Conservation (phyloP, 208 protist genomes). For the Polymyxa betae region DNA sequence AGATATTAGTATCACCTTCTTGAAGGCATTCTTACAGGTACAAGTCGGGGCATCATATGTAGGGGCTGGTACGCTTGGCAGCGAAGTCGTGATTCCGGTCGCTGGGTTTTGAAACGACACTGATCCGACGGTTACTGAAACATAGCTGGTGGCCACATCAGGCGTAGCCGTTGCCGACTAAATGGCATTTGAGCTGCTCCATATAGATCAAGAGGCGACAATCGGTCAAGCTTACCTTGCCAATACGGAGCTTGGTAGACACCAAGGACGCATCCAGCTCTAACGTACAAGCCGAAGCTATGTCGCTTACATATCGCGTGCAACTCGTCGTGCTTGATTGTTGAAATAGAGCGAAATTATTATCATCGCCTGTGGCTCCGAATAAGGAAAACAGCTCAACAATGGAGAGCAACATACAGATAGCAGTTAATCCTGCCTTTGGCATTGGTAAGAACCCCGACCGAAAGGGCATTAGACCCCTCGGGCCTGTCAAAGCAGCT, state of each 20-base stretch:
- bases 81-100: background rate
- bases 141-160: background rate
- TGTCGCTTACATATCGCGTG: background rate
- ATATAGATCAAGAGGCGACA: background rate
- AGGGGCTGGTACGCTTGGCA: background rate
- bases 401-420: background rate
- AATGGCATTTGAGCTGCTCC: background rate
- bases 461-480: background rate
- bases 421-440: background rate
- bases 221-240: background rate
- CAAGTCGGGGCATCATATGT: background rate
- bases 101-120: background rate
- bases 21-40: background rate
- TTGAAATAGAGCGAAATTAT: background rate
- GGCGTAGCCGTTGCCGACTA: constrained; percentile 6
- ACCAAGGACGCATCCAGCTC: background rate
- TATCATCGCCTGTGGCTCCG: constrained; percentile 24
- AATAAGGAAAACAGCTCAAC: background rate
- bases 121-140: background rate
- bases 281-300: background rate
- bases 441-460: constrained; percentile 28
- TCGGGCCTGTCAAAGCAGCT: background rate
- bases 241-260: background rate
- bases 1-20: background rate
- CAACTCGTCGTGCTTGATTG: background rate